Evolutionary conservation across 192 early-diverging fungal genomes (phyloP).

Genomic region (Backusella australiensis): DNA sequence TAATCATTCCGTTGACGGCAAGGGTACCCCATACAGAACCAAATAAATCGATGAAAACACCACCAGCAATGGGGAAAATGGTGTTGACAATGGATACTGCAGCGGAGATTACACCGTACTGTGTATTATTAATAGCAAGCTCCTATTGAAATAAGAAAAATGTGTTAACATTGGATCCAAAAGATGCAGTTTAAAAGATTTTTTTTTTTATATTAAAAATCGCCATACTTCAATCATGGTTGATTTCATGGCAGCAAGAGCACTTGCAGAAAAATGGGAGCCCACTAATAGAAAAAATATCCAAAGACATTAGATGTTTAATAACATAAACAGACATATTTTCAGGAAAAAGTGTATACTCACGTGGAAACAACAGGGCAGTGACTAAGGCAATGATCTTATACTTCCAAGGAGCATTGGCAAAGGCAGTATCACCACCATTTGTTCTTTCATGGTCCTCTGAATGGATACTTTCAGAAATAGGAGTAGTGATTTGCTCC

Average conservation of each 20-base stretch:
- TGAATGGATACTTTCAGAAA: background rate
- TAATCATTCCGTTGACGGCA: slow-evolving; percentile 53
- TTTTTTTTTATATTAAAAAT: background rate
- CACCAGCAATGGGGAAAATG: slow-evolving; percentile 53
- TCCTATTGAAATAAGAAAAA: slow-evolving; percentile 38
- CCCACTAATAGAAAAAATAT: slow-evolving; percentile 48
- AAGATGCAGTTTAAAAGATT: background rate
- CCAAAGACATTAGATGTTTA: background rate
- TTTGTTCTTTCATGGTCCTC: background rate
- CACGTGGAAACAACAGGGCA: slow-evolving; percentile 60
- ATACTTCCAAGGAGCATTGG: slow-evolving; percentile 49
- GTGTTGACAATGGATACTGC: slow-evolving; percentile 62
- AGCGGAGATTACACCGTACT: slow-evolving; percentile 63
- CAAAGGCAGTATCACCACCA: slow-evolving; percentile 23
- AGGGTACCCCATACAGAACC: slow-evolving; percentile 58
- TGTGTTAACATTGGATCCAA: background rate
- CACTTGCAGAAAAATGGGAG: slow-evolving; percentile 67
- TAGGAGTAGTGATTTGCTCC: background rate
- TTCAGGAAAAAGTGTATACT: slow-evolving; percentile 5
- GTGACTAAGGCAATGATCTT: slow-evolving; percentile 56
- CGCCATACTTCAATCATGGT: slow-evolving; percentile 63
- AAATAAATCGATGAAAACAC: slow-evolving; percentile 61
- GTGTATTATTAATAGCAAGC: slow-evolving; percentile 52
- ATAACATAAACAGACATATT: background rate
- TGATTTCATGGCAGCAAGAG: slow-evolving; percentile 69